A percentile compares a stretch with the other conserved stretches of the same genome.
Evolutionary conservation across 2,329 filamentous ascomycete species (phyloP).

Genomic region (Penicillium rolfsii): DNA sequence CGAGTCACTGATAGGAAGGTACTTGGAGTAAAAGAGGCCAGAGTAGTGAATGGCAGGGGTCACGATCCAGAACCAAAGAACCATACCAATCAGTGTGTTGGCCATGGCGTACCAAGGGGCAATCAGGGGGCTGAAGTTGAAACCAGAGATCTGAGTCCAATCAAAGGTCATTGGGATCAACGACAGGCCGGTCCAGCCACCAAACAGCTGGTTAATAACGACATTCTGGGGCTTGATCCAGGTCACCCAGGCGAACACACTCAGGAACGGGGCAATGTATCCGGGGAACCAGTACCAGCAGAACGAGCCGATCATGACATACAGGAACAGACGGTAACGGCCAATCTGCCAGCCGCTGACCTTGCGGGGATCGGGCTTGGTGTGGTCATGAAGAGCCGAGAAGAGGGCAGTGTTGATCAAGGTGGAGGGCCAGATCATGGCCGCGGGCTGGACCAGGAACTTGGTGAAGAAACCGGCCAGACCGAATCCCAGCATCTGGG

Average conservation of each 20-base stretch:
- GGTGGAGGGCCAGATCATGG: conserved; percentile 75
- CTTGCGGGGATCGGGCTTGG: conserved; percentile 58
- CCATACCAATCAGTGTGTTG: conserved; percentile 70
- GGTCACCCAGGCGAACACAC: conserved; percentile 70
- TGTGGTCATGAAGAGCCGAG: conserved; percentile 72
- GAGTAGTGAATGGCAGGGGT: conserved; percentile 66
- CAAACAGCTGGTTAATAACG: conserved; percentile 64
- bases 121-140: conserved; percentile 68
- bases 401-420: conserved; percentile 69
- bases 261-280: conserved; percentile 69
- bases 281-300: conserved; percentile 72
- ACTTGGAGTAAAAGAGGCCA: conserved; percentile 66
- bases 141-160: conserved; percentile 74
- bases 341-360: conserved; percentile 67
- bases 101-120: conserved; percentile 75
- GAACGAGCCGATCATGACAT: conserved; percentile 62
- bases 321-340: conserved; percentile 66
- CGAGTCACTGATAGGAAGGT: conserved; percentile 70
- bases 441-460: conserved; percentile 60
- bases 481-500: conserved; percentile 70
- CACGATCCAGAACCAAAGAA: conserved; percentile 66
- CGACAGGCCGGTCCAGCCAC: conserved; percentile 25
- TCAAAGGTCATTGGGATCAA: conserved; percentile 58
- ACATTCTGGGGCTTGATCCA: conserved; percentile 72
- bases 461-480: conserved; percentile 69